Base-by-base conservation (phyloP, 495 filamentous ascomycete genomes). In the Neohortaea acidophila region DNA sequence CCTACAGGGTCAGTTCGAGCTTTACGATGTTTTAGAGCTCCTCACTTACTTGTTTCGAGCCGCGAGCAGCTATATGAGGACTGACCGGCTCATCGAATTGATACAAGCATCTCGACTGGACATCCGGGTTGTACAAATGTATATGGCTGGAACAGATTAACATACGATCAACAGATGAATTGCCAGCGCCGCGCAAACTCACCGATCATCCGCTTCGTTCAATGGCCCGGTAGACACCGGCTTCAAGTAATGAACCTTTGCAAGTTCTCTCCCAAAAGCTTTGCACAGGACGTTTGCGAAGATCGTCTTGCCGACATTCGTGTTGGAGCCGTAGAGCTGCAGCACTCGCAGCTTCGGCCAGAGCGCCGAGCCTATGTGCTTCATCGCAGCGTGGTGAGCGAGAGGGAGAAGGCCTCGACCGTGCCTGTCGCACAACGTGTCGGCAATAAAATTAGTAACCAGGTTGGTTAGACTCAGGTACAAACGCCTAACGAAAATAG, bases 251-350 rank as follows among this genome's bases (percentile, higher is more conserved):
- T 62, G 65, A 0, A 72, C 64, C 12, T 63, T 57, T 18, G 59
- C 59, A 39, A 57, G 55, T 11, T 38, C 42, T 14, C 38, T 46
- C 23, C 54, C 60, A 9, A 76, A 56, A 1, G 77, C 67, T 48
- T 68, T 74, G 53, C 73, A 77, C 12, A 86, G 65, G 23, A 82
- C 53, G 0, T 79, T 81, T 1, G 76, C 76, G 30, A 79, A 65
- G 20, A 86, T 67, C 0, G 81, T 84, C 59, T 85, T 86, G 40
- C 81, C 81, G 23, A 85, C 79, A 43, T 81, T 68, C 3, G 81
- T 85, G 49, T 85, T 84, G 21, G 81, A 79, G 3, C 81, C 81
- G 43, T 79, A 85, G 15, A 86, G 63, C 49, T 84, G 79, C 39
- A 75, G 67, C 10, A 68, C 64, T 37, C 71, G 68, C 30, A 82